These are phyloP conservation scores for Triticum aestivum DNA, from an alignment of 176 grass and related monocot species.

Conservation along the genomic window IWGSC_CS_RefSeq_v2.1 NC_057808.1:487253277-487253776, in stretches of 20 bases:
- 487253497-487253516: background rate
- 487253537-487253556: slow-evolving; percentile 58
- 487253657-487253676: background rate
- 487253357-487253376: background rate
- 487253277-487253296: too few relatives aligned
- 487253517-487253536: slow-evolving; percentile 41
- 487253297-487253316: too few relatives aligned
- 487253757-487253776: background rate
- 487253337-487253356: background rate
- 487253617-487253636: background rate
- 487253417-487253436: slow-evolving; percentile 27
- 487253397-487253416: slow-evolving; percentile 44
- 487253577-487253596: slow-evolving; percentile 37
- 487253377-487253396: background rate
- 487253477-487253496: slow-evolving; percentile 37
- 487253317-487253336: background rate
- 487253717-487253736: background rate
- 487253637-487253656: background rate
- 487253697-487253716: background rate
- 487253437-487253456: slow-evolving; percentile 45
- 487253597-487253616: background rate
- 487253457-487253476: slow-evolving; percentile 45
- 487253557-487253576: slow-evolving; percentile 55
- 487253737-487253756: background rate
- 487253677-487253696: slow-evolving; percentile 2